phyloP scores from a whole-genome alignment of 768 basidiomycete species.

The Lentinula raphanica region DNA sequence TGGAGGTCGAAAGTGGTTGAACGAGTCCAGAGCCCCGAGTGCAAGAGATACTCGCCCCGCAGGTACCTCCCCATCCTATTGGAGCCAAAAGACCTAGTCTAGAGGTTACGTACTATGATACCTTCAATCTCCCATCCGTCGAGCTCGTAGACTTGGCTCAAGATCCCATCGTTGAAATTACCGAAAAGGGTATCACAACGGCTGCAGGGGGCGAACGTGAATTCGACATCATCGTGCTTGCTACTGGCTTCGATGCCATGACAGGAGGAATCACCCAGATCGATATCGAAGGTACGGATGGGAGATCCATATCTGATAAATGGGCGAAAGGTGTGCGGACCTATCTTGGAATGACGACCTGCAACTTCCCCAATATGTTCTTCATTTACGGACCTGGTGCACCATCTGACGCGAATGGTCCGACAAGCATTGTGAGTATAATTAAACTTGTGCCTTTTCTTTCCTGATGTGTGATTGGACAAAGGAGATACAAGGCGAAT shows the following conservation, averaged over 20 bases:
- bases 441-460: not conserved
- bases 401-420: constrained; percentile 8
- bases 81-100: constrained; percentile 18
- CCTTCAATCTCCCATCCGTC: constrained; percentile 19
- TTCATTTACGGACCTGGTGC: constrained; percentile 10
- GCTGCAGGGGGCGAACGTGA: constrained; percentile 16
- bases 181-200: constrained; percentile 16
- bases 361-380: constrained; percentile 12
- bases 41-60: constrained; percentile 21
- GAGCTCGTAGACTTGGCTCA: constrained; percentile 15
- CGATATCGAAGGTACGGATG: constrained; percentile 18
- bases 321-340: constrained; percentile 15
- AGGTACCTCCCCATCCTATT: constrained; percentile 18
- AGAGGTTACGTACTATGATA: constrained; percentile 16
- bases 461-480: not conserved
- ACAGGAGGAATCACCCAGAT: constrained; percentile 19
- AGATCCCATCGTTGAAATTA: constrained; percentile 17
- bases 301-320: constrained; percentile 15
- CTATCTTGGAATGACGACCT: constrained; percentile 10
- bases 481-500: constrained; percentile 3
- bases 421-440: not conserved
- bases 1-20: constrained; percentile 19
- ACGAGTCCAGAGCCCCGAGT: constrained; percentile 15
- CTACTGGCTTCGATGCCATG: constrained; percentile 22
- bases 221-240: constrained; percentile 18